These are phyloP conservation scores for Gliomastix tumulicola DNA, from an alignment of 2,329 filamentous ascomycete species.

Conservation along the genomic window DNA sequence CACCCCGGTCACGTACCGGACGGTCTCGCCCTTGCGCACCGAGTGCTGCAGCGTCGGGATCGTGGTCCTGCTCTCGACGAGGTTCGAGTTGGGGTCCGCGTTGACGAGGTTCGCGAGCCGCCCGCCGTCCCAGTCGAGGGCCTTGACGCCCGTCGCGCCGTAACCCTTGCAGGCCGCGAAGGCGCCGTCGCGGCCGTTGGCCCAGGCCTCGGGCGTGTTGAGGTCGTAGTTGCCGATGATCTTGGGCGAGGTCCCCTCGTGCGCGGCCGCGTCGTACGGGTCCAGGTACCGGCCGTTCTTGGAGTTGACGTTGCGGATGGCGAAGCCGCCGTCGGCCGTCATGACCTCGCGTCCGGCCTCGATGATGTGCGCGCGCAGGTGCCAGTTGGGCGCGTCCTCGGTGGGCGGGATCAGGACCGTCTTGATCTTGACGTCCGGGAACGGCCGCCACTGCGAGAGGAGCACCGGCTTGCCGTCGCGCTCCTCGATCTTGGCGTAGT, in stretches of 20 bases:
- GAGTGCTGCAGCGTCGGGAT: conserved; percentile 63
- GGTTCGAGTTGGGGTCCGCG: conserved; percentile 72
- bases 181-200: conserved; percentile 40
- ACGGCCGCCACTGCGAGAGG: conserved; percentile 65
- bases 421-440: conserved; percentile 57
- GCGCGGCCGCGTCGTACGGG: conserved; percentile 33
- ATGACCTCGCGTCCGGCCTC: conserved; percentile 53
- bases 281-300: conserved; percentile 42
- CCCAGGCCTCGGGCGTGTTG: conserved; percentile 44
- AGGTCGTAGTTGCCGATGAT: conserved; percentile 57
- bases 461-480: conserved; percentile 51
- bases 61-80: conserved; percentile 64
- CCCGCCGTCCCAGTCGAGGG: conserved; percentile 37
- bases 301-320: conserved; percentile 51
- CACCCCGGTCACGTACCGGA: conserved; percentile 64
- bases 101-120: conserved; percentile 61
- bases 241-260: conserved; percentile 45
- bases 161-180: conserved; percentile 47
- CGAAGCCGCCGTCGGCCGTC: conserved; percentile 70
- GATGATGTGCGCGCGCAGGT: conserved; percentile 59
- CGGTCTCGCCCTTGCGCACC: conserved; percentile 46
- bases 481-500: conserved; percentile 55
- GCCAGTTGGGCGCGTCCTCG: conserved; percentile 57
- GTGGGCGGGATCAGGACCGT: conserved; percentile 60
- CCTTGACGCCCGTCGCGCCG: conserved; percentile 52